phyloP scores from a whole-genome alignment of 257 asterid species.

The Nicotiana tomentosiformis region DNA sequence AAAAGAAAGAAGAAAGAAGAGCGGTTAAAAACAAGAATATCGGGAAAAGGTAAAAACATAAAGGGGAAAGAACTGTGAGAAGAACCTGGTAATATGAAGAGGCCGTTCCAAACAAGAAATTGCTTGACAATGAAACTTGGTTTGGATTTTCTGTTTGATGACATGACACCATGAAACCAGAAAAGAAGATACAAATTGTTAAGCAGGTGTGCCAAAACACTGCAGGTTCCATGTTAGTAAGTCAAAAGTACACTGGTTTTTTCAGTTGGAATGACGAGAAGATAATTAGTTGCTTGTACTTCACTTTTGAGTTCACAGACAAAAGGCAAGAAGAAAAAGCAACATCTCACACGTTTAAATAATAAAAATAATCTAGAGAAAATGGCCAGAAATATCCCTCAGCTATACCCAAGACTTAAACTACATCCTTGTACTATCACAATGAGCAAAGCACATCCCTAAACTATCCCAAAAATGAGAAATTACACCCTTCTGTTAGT shows the following conservation, averaged over 20 bases:
- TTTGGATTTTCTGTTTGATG: not conserved
- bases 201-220: not conserved
- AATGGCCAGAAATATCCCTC: too few relatives aligned
- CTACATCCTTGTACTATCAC: too few relatives aligned
- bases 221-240: not conserved
- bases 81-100: slow-evolving; percentile 61
- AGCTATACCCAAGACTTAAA: too few relatives aligned
- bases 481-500: too few relatives aligned
- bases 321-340: not conserved
- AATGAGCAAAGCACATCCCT: too few relatives aligned
- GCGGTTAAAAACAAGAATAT: not conserved
- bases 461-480: too few relatives aligned
- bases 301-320: not conserved
- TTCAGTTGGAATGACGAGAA: not conserved
- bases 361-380: not conserved
- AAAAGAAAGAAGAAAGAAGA: not conserved
- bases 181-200: not conserved
- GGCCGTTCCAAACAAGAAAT: slow-evolving; percentile 55
- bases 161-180: not conserved
- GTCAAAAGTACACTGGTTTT: not conserved
- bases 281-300: not conserved
- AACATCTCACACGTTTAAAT: not conserved
- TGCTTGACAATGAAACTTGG: slow-evolving; percentile 20
- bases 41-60: not conserved
- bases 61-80: not conserved